Percentiles rank a stretch among this genome's conserved stretches.
Evolutionary conservation across 2,329 filamentous ascomycete genomes (phyloP).

Genomic region (Teratosphaeria gauchensis): DNA sequence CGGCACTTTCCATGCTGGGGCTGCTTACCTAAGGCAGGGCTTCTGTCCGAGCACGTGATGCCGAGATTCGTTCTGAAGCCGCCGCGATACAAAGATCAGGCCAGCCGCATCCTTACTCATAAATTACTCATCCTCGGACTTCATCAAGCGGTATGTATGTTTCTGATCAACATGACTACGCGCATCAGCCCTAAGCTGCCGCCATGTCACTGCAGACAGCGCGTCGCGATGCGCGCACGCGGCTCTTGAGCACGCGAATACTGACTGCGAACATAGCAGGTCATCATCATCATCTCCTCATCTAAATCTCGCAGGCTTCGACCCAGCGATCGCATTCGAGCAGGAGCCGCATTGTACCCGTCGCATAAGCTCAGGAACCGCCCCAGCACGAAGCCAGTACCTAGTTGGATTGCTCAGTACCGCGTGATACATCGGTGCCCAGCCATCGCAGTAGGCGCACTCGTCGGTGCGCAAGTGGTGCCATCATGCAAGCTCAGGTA

Average conservation of each 20-base stretch:
- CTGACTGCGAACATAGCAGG: background rate
- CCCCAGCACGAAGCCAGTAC: background rate
- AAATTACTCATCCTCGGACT: background rate
- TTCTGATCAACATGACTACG: background rate
- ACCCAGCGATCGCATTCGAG: background rate
- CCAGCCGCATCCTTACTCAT: background rate
- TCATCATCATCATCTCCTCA: background rate
- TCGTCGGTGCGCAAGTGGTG: background rate
- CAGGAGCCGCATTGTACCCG: background rate
- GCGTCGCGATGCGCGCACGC: background rate
- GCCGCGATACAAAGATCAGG: background rate
- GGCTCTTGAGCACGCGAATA: background rate
- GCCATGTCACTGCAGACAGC: background rate
- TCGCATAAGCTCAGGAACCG: background rate
- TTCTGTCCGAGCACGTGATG: background rate
- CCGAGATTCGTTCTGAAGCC: background rate
- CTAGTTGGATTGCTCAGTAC: background rate
- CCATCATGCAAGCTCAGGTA: background rate
- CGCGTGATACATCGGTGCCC: background rate
- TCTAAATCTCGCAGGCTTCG: background rate
- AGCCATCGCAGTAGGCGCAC: background rate
- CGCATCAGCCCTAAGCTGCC: background rate
- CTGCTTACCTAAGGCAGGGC: background rate
- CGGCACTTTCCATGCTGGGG: no score
- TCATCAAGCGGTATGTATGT: background rate